Conservation (phyloP, 192 early-diverging fungal genomes). For the Thoreauomyces humboldtii region DNA sequence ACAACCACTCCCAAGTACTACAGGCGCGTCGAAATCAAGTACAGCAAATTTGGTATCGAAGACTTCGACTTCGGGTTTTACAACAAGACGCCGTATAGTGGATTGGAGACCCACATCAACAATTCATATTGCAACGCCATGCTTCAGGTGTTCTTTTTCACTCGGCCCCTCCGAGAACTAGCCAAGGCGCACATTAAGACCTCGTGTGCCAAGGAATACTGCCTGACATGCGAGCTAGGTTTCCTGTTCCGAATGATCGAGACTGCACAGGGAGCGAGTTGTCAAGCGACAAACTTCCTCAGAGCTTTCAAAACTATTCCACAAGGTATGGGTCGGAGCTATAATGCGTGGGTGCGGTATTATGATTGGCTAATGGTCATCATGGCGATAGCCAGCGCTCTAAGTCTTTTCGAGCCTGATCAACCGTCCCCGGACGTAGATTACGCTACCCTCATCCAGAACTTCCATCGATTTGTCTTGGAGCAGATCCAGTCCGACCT, state of each 20-base stretch:
- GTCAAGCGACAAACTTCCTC: constrained; percentile 92
- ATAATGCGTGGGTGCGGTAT: no score
- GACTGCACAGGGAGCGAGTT: constrained; percentile 86
- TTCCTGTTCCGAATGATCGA: constrained; percentile 92
- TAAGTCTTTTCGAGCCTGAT: constrained; percentile 89
- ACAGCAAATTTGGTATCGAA: constrained; percentile 92
- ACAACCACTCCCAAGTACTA: constrained; percentile 64
- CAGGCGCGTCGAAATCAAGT: constrained; percentile 78
- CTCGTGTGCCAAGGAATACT: constrained; percentile 69
- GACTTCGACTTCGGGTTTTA: constrained; percentile 99
- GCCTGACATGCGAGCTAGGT: constrained; percentile 89
- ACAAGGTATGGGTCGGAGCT: constrained; percentile 73
- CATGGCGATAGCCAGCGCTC: constrained; percentile 70
- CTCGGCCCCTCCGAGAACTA: constrained; percentile 57
- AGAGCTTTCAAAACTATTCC: constrained; percentile 77
- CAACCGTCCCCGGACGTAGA: constrained; percentile 53
- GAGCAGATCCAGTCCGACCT: constrained; percentile 84
- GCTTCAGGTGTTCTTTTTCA: constrained; percentile 83
- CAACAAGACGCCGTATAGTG: constrained; percentile 82
- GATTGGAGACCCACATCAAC: constrained; percentile 86
- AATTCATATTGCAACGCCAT: constrained; percentile 91
- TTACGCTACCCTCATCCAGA: constrained; percentile 79
- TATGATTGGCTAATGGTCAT: no score
- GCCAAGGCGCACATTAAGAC: constrained; percentile 70
- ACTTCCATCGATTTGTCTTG: constrained; percentile 84